Evolutionary conservation across 148 eudicot genomes (phyloP).

Genomic region (Agrostemma githago): DNA sequence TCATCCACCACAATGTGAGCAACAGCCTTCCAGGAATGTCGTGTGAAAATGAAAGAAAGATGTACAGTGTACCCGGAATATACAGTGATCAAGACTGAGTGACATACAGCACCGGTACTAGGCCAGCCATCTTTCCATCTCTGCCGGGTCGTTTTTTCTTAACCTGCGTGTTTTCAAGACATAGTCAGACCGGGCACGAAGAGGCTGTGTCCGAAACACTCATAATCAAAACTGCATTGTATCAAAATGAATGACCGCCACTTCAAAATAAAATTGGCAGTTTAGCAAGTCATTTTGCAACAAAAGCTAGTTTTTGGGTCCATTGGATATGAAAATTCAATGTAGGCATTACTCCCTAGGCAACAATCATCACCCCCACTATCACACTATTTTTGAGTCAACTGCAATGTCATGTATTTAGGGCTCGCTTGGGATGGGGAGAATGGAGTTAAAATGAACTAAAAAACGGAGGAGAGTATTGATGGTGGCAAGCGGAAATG

Average conservation of each 20-base stretch:
- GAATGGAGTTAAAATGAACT: no score
- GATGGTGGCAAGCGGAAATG: no score
- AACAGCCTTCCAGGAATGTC: background rate
- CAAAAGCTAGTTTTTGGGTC: background rate
- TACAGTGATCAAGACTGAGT: constrained; percentile 48
- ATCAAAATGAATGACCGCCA: background rate
- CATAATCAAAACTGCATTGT: background rate
- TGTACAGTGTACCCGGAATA: constrained; percentile 2
- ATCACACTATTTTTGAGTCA: no score
- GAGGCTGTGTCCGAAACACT: background rate
- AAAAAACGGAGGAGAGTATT: no score
- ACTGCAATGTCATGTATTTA: no score
- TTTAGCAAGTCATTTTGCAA: background rate
- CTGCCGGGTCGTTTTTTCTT: constrained; percentile 90
- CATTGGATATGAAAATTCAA: background rate
- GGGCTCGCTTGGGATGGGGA: no score
- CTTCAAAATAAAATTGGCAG: background rate
- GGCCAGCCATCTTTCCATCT: constrained; percentile 88
- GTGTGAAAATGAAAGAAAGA: constrained; percentile 5
- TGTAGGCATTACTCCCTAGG: no score
- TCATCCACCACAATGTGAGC: background rate
- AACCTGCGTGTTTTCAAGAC: constrained; percentile 42
- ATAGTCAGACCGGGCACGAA: background rate
- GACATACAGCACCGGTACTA: constrained; percentile 88
- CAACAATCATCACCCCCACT: background rate